Evolutionary conservation across 257 asterid species (phyloP).

Genomic region (Solanum sitiens): DNA sequence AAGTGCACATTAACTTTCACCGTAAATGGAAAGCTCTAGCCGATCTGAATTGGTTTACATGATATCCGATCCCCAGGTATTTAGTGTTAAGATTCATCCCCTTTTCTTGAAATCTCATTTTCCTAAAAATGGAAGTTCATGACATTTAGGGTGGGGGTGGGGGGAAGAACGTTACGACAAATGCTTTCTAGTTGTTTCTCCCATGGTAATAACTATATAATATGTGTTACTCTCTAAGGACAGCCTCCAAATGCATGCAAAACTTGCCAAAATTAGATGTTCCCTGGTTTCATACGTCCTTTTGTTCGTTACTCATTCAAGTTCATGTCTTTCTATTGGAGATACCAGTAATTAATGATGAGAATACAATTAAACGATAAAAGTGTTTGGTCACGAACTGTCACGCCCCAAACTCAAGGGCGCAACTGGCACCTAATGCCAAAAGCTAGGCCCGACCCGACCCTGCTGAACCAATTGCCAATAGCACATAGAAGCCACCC

Average conservation of each 20-base stretch:
- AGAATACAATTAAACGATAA: too few relatives aligned
- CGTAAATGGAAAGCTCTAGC: neutral
- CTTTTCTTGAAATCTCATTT: neutral
- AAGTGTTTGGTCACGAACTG: neutral
- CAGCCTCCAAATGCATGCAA: neutral
- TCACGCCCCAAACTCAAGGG: neutral
- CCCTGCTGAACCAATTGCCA: neutral
- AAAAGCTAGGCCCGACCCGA: neutral
- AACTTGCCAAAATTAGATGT: neutral
- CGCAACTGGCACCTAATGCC: neutral
- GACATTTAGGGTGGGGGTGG: neutral
- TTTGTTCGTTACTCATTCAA: neutral
- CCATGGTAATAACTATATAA: neutral
- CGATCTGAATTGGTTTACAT: neutral
- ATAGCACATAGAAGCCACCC: neutral
- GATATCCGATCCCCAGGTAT: neutral
- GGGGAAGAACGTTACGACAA: neutral
- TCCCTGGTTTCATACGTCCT: neutral
- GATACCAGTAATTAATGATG: neutral
- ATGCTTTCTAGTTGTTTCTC: neutral
- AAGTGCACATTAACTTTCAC: neutral
- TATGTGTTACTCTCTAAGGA: neutral
- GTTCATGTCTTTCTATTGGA: neutral
- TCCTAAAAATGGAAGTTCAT: neutral
- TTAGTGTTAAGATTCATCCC: neutral